Evolutionary conservation across 441 rosid genomes (phyloP), one percentile per base, ranked within the genome.

Genomic region (Gossypium armourianum): DNA sequence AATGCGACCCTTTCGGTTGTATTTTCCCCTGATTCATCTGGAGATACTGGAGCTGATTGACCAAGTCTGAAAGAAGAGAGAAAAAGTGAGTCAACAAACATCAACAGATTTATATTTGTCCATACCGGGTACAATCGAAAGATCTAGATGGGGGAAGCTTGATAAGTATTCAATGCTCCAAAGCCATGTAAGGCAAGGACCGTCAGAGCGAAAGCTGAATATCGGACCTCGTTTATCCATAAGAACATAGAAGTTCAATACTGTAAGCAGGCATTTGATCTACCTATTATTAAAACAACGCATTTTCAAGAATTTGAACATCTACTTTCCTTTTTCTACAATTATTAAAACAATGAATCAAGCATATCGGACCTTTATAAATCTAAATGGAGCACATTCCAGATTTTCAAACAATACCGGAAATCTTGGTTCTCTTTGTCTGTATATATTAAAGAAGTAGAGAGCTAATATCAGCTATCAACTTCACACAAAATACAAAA

Each of bases 1-100:
- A 53, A 54, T 2, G 58, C 24, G 20, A 67, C 77, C 82, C 52
- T 26, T 24, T 7, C 58, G 9, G 12, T 54, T 54, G 58, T 54
- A 15, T 50, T 50, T 54, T 17, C 24, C 23, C 58, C 58, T 19
- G 20, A 19, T 4, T 54, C 21, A 17, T 54, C 58, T 54, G 58
- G 9, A 6, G 23, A 8, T 17, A 17, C 21, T 6, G 58, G 24
- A 54, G 24, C 58, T 0, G 24, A 17, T 54, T 54, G 4, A 19
- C 9, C 58, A 54, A 54, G 24, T 21, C 58, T 54, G 58, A 54
- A 54, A 53, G 20, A 17, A 53, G 20, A 17, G 3, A 17, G 21
- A 17, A 17, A 17, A 17, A 16, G 19, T 53, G 21, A 15, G 55
- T 52, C 20, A 16, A 13, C 56, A 52, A 52, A 52, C 60, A 8